Evolutionary conservation across 2,329 filamentous ascomycete species (phyloP).

Genomic region (Aphanocladium album): DNA sequence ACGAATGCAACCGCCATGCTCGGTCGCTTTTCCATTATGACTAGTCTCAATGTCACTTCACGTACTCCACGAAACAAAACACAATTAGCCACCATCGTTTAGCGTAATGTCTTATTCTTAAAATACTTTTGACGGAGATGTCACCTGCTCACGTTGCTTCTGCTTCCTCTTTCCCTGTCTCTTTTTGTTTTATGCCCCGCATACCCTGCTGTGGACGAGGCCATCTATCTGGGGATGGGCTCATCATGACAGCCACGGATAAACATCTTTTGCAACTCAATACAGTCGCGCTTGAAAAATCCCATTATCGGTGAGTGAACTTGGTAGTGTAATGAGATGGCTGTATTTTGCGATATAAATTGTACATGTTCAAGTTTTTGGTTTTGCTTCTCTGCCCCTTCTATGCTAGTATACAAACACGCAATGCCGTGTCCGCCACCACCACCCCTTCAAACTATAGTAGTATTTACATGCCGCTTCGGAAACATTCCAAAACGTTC

Average conservation of each 20-base stretch:
- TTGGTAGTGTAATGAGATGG: not conserved
- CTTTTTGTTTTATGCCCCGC: not conserved
- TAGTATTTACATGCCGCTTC: constrained; percentile 3
- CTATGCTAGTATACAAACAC: constrained; percentile 7
- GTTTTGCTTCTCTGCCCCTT: not conserved
- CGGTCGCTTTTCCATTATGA: no score
- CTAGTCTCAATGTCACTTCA: not conserved
- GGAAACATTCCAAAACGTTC: not conserved
- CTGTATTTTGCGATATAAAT: not conserved
- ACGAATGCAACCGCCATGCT: not conserved
- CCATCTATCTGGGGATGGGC: no score
- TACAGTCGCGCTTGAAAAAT: no score
- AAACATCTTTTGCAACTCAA: no score
- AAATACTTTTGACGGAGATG: not conserved
- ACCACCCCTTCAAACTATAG: not conserved
- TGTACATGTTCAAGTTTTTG: not conserved
- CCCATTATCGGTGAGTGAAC: no score
- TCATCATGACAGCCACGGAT: no score
- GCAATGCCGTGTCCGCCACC: not conserved
- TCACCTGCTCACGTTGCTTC: not conserved
- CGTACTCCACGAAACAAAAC: not conserved
- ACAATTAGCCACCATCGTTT: not conserved
- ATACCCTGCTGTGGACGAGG: no score
- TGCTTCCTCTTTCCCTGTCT: not conserved
- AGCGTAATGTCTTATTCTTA: not conserved